Base-by-base conservation (phyloP, 495 filamentous ascomycete genomes). In the Recurvomyces mirabilis region DNA sequence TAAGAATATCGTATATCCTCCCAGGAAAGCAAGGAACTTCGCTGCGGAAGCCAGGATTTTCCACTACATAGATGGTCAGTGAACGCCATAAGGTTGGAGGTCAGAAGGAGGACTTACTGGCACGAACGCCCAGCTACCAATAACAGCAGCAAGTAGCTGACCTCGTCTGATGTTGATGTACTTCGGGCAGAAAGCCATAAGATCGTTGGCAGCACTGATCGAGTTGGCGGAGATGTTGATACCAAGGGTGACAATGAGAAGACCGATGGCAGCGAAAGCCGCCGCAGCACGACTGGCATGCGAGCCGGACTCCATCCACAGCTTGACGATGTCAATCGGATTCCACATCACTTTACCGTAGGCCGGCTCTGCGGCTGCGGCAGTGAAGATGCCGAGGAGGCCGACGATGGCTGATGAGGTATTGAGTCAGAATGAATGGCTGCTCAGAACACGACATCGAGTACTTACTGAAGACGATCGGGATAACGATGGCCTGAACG, bases 161-260 rank as follows among this genome's bases (percentile, higher is more conserved):
- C 78, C 77, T 7, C 78, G 72, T 3, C 67, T 68, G 52, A 82
- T 78, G 47, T 79, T 75, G 56, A 80, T 59, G 46, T 68, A 76
- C 39, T 65, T 62, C 6, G 78, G 78, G 38, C 67, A 69, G 0
- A 82, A 65, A 9, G 70, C 69, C 31, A 68, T 70, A 32, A 81
- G 66, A 51, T 82, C 78, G 56, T 82, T 81, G 24, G 78, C 75
- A 11, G 70, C 74, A 9, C 71, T 77, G 43, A 80, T 68, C n/a
- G 75, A 75, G 50, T 82, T 82, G 29, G 77, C 77, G 0, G 75
- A 77, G 51, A 82, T 71, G 58, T 82, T 81, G 51, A 55, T 49
- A 23, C 53, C 49, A 3, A 54, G 28, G 9, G 53, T 55, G 47
- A 47, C 38, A 47, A 58, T 55, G 36, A 59, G 59, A 64, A 68